phyloP scores from a whole-genome alignment of 805 yeast species.

The Sugiyamaella americana region DNA sequence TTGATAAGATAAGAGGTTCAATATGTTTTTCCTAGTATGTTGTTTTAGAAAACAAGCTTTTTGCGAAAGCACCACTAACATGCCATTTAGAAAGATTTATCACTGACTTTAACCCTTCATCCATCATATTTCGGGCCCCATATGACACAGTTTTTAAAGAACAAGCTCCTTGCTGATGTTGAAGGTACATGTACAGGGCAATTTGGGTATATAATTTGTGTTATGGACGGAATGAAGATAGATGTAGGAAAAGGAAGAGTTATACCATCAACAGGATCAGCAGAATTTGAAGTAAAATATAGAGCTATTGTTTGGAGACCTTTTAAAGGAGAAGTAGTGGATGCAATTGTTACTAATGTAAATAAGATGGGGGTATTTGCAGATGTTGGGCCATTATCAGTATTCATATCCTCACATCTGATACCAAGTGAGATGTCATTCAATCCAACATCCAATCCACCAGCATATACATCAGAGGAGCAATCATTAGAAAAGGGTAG shows the following conservation, averaged over 20 bases:
- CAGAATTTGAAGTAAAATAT: conserved; percentile 93
- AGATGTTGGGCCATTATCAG: conserved; percentile 94
- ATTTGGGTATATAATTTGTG: conserved; percentile 95
- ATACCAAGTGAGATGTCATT: conserved; percentile 91
- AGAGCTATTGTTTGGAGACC: conserved; percentile 98
- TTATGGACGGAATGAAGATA: conserved; percentile 85
- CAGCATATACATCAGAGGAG: conserved; percentile 94
- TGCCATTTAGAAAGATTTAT: conserved; percentile 78
- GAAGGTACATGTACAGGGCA: conserved; percentile 99
- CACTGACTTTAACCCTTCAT: conserved; percentile 86
- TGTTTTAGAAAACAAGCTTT: no score
- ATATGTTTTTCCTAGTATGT: conserved; percentile 11
- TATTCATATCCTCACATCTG: conserved; percentile 89
- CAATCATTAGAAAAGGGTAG: conserved; percentile 93
- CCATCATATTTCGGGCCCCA: conserved; percentile 98
- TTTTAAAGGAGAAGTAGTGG: conserved; percentile 97
- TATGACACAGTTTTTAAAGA: conserved; percentile 88
- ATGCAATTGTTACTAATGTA: conserved; percentile 90
- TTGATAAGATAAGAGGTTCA: not conserved
- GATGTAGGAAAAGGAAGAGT: conserved; percentile 94
- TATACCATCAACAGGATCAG: conserved; percentile 86
- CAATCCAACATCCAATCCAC: conserved; percentile 94
- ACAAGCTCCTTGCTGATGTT: conserved; percentile 87
- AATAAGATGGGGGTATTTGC: conserved; percentile 95
- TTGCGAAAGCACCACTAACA: no score